phyloP scores from a whole-genome alignment of 495 filamentous ascomycete genomes.

The Penicillium silybi region DNA sequence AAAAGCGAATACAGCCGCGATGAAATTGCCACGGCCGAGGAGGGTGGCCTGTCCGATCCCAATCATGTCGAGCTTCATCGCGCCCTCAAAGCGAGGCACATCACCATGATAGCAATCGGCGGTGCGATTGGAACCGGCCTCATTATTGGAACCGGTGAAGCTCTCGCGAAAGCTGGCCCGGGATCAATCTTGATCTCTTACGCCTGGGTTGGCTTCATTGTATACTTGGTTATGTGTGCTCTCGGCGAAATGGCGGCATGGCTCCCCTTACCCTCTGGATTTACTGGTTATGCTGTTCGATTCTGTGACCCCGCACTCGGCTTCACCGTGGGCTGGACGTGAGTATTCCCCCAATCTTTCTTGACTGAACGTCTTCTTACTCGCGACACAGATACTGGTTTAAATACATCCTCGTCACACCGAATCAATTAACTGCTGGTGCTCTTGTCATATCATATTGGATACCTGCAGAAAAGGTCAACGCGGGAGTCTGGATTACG shows the following conservation, averaged over 20 bases:
- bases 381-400: slow-evolving; percentile 48
- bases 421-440: slow-evolving; percentile 78
- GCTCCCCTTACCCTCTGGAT: slow-evolving; percentile 57
- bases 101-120: slow-evolving; percentile 87
- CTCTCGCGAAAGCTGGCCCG: slow-evolving; percentile 55
- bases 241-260: slow-evolving; percentile 69
- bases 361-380: background rate
- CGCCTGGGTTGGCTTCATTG: slow-evolving; percentile 55
- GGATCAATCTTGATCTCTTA: slow-evolving; percentile 71
- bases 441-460: slow-evolving; percentile 76
- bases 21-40: slow-evolving; percentile 27
- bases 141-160: slow-evolving; percentile 63
- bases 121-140: slow-evolving; percentile 79
- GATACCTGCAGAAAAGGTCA: slow-evolving; percentile 41
- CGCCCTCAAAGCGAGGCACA: slow-evolving; percentile 69
- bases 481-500: slow-evolving; percentile 52
- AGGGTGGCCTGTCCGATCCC: slow-evolving; percentile 20
- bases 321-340: slow-evolving; percentile 64
- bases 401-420: slow-evolving; percentile 69
- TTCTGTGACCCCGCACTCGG: slow-evolving; percentile 64
- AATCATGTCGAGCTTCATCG: slow-evolving; percentile 53
- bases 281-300: slow-evolving; percentile 58
- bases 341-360: slow-evolving; percentile 5
- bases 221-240: slow-evolving; percentile 62
- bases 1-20: slow-evolving; percentile 10